Evolutionary conservation across 345 rosid species (phyloP), one percentile per base, ranked within the genome.

Genomic region (Moricandia arvensis): DNA sequence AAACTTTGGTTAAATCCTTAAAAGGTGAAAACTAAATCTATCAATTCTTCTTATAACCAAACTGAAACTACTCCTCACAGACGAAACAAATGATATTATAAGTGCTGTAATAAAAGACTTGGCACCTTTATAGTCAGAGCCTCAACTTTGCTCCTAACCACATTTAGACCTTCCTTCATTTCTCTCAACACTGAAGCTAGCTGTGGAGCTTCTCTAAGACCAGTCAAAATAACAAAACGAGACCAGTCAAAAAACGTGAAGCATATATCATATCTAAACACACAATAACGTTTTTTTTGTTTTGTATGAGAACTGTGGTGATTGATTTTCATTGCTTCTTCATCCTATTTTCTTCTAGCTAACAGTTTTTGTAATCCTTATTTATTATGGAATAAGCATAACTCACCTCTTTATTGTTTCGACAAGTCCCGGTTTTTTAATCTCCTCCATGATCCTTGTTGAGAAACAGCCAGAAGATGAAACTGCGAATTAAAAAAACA

Each of bases 101-200:
- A 26, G 33, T 30, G 60, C 1, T 35, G 27, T 8, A 34, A 12
- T 3, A 21, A 6, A 2, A 53, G 47, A 54, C 17, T 49, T 29
- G 0, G 1, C 49, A 95, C 97, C 92, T 89, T 92, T 8, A 81
- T 87, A 57, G 90, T 95, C 54, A 92, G 84, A 81, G 83, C 87
- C 68, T 87, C 86, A 59, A 92, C 94, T 83, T 89, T 92, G 77
- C 53, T 80, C 62, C 80, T 92, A 77, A 90, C 90, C 2, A 62
- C 68, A 78, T 95, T 97, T n/a, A 90, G 81, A 5, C 89, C 97
- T 53, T 82, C 87, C 72, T 87, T 92, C 88, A 90, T 89, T 26
- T 92, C 99, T 76, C 70, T 92, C 84, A 95, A 72, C 60, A 85
- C 76, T 0, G 83, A 55, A 61, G 81, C 88, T 71, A 95, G 79